Base-by-base conservation (phyloP, 352 stramenopile species). In the Aphanomyces euteiches region DNA sequence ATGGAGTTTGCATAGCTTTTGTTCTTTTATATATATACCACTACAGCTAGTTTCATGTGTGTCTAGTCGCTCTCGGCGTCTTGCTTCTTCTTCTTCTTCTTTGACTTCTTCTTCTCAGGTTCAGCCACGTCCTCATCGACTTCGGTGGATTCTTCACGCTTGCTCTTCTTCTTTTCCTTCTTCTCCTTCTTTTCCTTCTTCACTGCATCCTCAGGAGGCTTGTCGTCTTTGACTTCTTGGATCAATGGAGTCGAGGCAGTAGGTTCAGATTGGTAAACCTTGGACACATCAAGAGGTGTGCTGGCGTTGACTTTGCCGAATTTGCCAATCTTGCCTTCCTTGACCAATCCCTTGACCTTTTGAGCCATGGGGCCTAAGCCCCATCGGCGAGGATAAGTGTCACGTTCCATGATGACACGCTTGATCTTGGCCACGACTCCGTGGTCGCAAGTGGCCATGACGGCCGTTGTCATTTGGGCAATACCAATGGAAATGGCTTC, bases 351-450 rank as follows among this genome's bases (percentile, higher is more conserved):
- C 89, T 99, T 99, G 75, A 99, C 99, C 79, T 98, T 98, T 75
- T 98, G 92, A 4, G 98, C 98, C 87, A 99, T 98, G 3, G 97
- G 98, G 19, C 98, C 98, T 69, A 99, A 82, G 67, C 98, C 97
- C 98, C 98, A 99, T 67, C 96, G 87, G 75, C 97, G 88, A 38
- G 98, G 98, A 78, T 99, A 99, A 57, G 95, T 99, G 87, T 99
- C 98, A 43, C 98, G 84, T 88, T 99, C 98, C 98, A 99, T 99
- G 78, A 99, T 99, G 37, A 99, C 97, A 57, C 98, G 92, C 85
- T 99, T 99, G 78, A 99, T 99, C 89, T 99, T 99, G 45, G 97
- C 97, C 8, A 99, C 98, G 7, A 99, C 93, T 21, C 98, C 98
- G 81, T 99, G 98, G 91, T 99, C 98, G 67, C 96, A 98, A 39